Conservation (phyloP, 176 grass and related monocot genomes). For the Eleusine coracana region DNA sequence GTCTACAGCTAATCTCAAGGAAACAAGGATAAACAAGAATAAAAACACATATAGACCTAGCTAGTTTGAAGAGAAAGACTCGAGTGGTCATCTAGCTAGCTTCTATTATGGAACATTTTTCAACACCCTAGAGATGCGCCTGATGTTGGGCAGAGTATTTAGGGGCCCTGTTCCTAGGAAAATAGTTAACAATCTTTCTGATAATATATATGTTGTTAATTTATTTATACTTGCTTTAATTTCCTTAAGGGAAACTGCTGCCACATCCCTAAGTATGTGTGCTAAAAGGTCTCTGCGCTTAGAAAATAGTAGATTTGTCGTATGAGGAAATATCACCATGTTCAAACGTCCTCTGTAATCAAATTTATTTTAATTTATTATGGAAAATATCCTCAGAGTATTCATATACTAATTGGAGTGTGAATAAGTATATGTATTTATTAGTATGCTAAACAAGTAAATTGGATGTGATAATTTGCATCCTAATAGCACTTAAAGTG, state of each 20-base stretch:
- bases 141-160: conserved; percentile 59
- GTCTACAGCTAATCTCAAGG: conserved; percentile 41
- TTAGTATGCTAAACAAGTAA: background rate
- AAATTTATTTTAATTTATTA: background rate
- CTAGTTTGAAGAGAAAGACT: conserved; percentile 10
- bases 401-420: background rate
- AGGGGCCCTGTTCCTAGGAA: conserved; percentile 44
- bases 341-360: no score
- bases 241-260: no score
- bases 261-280: no score
- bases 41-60: conserved; percentile 35
- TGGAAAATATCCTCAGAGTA: background rate
- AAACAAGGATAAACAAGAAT: conserved; percentile 29
- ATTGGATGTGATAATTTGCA: background rate
- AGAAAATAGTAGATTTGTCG: background rate
- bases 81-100: background rate
- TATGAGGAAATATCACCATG: background rate
- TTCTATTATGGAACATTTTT: conserved; percentile 20
- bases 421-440: background rate
- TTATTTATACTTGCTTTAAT: no score
- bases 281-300: background rate
- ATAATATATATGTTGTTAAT: background rate
- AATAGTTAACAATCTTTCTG: conserved; percentile 1
- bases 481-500: background rate
- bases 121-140: conserved; percentile 51